phyloP scores from a whole-genome alignment of 352 stramenopile genomes.

The Phytopythium vexans region DNA sequence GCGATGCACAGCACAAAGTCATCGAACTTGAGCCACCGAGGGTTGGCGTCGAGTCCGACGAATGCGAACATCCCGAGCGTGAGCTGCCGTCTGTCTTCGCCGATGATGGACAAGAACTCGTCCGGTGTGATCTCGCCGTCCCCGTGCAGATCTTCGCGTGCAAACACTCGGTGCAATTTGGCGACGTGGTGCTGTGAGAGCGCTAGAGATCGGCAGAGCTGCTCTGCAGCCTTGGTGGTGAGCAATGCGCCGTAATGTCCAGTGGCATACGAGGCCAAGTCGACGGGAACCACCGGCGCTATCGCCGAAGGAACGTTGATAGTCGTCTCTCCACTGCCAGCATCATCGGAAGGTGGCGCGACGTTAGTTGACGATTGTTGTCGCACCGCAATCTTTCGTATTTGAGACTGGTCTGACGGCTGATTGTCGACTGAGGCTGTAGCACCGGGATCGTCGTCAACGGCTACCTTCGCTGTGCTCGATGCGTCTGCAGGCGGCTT shows the following conservation, averaged over 20 bases:
- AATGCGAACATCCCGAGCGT: slow-evolving; percentile 50
- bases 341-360: no score
- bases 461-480: not conserved
- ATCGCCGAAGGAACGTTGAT: no score
- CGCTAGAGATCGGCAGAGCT: slow-evolving; percentile 45
- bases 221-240: slow-evolving; percentile 42
- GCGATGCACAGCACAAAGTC: slow-evolving; percentile 57
- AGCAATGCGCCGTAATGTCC: slow-evolving; percentile 48
- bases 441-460: not conserved
- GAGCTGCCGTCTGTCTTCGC: slow-evolving; percentile 53
- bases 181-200: slow-evolving; percentile 41
- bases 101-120: slow-evolving; percentile 57
- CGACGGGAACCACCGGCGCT: not conserved
- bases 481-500: not conserved
- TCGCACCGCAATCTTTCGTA: no score
- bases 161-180: slow-evolving; percentile 32
- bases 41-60: slow-evolving; percentile 24
- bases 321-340: no score
- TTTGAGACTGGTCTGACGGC: no score
- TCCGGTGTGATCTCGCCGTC: slow-evolving; percentile 50
- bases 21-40: slow-evolving; percentile 46
- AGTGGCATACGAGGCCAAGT: slow-evolving; percentile 22
- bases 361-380: no score
- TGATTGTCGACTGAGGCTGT: no score
- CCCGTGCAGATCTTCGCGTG: slow-evolving; percentile 38